Evolutionary conservation across 2,329 filamentous ascomycete species (phyloP), one percentile per base, ranked within the genome.

Genomic region (Trichoderma citrinoviride): DNA sequence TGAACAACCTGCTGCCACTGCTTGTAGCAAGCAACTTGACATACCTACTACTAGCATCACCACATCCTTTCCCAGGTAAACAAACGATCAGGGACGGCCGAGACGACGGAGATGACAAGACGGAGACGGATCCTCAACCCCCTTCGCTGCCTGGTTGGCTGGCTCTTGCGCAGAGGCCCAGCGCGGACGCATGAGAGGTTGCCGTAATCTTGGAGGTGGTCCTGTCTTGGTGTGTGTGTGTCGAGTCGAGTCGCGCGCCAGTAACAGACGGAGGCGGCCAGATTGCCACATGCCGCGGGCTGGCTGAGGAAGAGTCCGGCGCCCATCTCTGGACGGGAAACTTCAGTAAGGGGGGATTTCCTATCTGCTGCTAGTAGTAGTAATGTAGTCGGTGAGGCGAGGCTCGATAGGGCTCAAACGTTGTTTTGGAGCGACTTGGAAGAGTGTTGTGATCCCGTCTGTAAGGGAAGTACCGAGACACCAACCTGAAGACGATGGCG

Each of bases 181-280:
- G 43, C 56, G 19, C 21, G 49, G 41, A 55, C 55, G 63, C 65
- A 64, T 66, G 14, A 40, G 29, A 37, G n/a, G 29, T 54, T 12
- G 52, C 53, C 53, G 60, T 61, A 57, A 60, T 64, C 43, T 66
- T n/a, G 29, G 61, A 64, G 41, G 23, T 21, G 33, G 21, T 27
- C 33, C 10, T 37, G 33, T 56, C 54, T 12, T 46, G 60, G 50
- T 54, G 52, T 64, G 60, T 41, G 50, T 52, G 29, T 57, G 33
- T 40, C 37, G 56, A 43, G 37, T 37, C 33, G 33, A 37, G 33
- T 37, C 46, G 3, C 21, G 46, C 65, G 64, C 61, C 65, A 66
- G 65, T 66, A 60, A 66, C 19, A 58, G 40, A 64, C 43, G 65
- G 52, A 46, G 37, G 25, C 21, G 54, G 47, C 50, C 23, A 54